Conservation (phyloP, 2,329 filamentous ascomycete genomes). For the Monosporascus ibericus region DNA sequence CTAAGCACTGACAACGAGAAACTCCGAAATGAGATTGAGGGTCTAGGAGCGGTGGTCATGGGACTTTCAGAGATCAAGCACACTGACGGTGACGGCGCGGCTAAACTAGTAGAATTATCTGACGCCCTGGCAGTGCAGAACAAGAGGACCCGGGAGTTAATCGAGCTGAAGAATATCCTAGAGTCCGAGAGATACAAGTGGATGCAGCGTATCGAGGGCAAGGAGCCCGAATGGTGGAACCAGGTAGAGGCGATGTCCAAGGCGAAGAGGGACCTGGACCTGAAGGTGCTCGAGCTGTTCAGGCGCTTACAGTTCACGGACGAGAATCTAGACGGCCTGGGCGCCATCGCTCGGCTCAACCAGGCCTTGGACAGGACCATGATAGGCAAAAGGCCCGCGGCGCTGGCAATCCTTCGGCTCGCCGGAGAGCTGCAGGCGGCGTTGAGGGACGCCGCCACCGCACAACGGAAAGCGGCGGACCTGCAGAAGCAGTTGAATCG, state of each 20-base stretch:
- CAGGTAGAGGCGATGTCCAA: not conserved
- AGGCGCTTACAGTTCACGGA: not conserved
- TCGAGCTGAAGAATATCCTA: not conserved
- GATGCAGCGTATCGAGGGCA: not conserved
- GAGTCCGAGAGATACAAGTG: not conserved
- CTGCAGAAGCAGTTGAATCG: slow-evolving; percentile 3
- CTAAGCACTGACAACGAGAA: no score
- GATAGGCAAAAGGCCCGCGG: not conserved
- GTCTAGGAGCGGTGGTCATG: not conserved
- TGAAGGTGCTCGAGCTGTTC: not conserved
- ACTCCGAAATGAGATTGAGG: not conserved
- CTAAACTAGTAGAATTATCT: not conserved
- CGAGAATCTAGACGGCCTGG: not conserved
- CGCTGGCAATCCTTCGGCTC: not conserved
- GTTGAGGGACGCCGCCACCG: not conserved
- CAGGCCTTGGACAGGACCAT: not conserved
- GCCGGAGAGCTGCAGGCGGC: not conserved
- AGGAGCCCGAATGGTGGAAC: not conserved
- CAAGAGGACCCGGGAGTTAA: not conserved
- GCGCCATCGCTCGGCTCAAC: not conserved
- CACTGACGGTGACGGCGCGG: not conserved
- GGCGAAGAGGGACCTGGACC: not conserved
- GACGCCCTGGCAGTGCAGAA: not conserved
- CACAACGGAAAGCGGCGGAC: not conserved
- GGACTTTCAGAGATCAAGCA: not conserved